Evolutionary conservation across 495 filamentous ascomycete species (phyloP), one percentile per base, ranked within the genome.

Genomic region (Daldinia bambusicola): DNA sequence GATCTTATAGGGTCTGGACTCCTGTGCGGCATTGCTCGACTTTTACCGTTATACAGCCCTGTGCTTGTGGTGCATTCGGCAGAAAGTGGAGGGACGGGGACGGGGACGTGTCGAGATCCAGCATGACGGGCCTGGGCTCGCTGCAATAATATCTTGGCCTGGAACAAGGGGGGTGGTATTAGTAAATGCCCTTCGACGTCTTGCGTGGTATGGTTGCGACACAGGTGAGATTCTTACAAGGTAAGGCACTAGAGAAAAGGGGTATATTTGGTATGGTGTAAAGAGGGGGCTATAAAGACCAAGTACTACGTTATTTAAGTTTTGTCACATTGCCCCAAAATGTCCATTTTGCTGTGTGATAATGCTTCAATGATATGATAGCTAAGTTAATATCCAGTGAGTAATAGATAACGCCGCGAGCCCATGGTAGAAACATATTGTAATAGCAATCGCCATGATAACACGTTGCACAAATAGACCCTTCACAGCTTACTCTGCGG

Each of bases 401-500:
- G 2, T 14, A 32, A 55, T 37, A 41, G 18, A 40, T 66, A 32
- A 66, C 40, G 16, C 62, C 16, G 38, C 18, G 41, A 41, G 30
- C 38, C 45, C 34, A 30, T 37, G 6, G 26, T 10, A 18, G 13
- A 8, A 58, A 60, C 31, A 22, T 0, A 36, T 30, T 43, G 34
- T 32, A 55, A n/a, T 65, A 48, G 43, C 43, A 34, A 36, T 22
- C 34, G 56, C 55, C 6, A 36, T 40, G 20, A 9, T 41, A 34
- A 48, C 38, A 55, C 10, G 58, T 60, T 14, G 37, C 26, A 69
- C 61, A 57, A 12, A 18, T 48, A 30, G 7, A 36, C 50, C 20
- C 34, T 64, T 76, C 76, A 85, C 50, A 85, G 67, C 76, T 84
- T 85, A 37, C 80, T 69, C 30, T 77, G 69, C 2, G 82, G 76